Percentiles rank a stretch among this genome's conserved stretches.
Evolutionary conservation across 805 yeast species (phyloP).

Genomic region (Suhomyces pyralidae): DNA sequence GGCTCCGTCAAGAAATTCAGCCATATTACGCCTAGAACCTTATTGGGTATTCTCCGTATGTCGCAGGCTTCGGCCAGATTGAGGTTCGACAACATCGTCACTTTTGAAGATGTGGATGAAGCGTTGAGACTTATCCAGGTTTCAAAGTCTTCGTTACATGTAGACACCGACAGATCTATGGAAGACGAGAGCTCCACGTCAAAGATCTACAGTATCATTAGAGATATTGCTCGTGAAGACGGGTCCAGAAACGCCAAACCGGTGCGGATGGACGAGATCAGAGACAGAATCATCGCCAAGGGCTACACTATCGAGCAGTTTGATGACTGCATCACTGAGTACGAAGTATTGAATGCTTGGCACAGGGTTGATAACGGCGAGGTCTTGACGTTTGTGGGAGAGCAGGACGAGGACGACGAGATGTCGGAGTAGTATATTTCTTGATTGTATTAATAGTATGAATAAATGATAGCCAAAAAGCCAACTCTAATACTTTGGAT

Average conservation of each 20-base stretch:
- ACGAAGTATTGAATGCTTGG: constrained; percentile 72
- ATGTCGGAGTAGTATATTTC: background rate
- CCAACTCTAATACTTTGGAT: too few species aligned
- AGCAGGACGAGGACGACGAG: constrained; percentile 23
- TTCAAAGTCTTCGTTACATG: constrained; percentile 77
- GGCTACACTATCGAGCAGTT: constrained; percentile 84
- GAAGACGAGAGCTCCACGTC: constrained; percentile 69
- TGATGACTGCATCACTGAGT: constrained; percentile 70
- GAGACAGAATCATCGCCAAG: constrained; percentile 65
- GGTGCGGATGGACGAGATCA: constrained; percentile 47
- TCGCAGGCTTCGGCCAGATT: constrained; percentile 93
- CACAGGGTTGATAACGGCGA: constrained; percentile 69
- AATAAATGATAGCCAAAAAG: too few species aligned
- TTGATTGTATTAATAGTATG: constrained; percentile 4
- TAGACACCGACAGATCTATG: constrained; percentile 42
- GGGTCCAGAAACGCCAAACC: constrained; percentile 25
- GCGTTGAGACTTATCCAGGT: constrained; percentile 84
- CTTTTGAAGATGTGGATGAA: constrained; percentile 86
- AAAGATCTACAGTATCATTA: constrained; percentile 68
- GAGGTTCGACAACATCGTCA: constrained; percentile 72
- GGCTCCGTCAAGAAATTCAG: constrained; percentile 76
- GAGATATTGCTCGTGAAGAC: constrained; percentile 48
- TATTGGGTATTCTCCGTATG: constrained; percentile 85
- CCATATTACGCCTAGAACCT: constrained; percentile 93
- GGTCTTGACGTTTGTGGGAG: constrained; percentile 53